These are phyloP conservation scores for Coemansia sp. DNA, from an alignment of 192 early-diverging fungal genomes.

Conservation along the genomic window DNA sequence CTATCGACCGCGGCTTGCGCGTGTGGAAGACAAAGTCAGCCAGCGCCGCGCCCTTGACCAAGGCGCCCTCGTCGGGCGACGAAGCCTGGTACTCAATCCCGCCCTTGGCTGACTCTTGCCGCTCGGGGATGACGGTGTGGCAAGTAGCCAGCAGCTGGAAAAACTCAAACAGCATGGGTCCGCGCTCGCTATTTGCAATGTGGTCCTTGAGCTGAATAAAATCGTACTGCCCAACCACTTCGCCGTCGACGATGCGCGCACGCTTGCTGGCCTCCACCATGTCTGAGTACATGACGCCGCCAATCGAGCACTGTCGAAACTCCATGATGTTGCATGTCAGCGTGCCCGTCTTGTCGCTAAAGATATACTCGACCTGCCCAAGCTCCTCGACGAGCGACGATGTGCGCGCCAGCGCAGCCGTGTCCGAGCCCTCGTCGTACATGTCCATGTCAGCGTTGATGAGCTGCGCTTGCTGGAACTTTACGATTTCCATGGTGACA, in stretches of 20 bases:
- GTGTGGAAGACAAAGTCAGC: constrained; percentile 78
- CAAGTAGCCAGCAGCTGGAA: constrained; percentile 83
- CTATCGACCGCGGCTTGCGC: constrained; percentile 64
- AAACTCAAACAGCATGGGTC: constrained; percentile 69
- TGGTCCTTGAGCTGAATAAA: constrained; percentile 64
- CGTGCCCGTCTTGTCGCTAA: constrained; percentile 97
- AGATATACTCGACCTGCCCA: constrained; percentile 94
- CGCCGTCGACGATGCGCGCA: constrained; percentile 54
- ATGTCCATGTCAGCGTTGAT: constrained; percentile 88
- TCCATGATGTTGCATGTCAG: constrained; percentile 97
- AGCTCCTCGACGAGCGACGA: constrained; percentile 91
- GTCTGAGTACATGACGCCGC: constrained; percentile 77
- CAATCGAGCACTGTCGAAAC: constrained; percentile 87
- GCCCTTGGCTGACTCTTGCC: constrained; percentile 63
- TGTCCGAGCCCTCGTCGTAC: constrained; percentile 78
- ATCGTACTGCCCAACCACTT: constrained; percentile 43
- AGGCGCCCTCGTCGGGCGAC: constrained; percentile 91
- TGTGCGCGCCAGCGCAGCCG: constrained; percentile 73
- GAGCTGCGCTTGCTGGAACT: constrained; percentile 87
- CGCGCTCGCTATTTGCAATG: constrained; percentile 52
- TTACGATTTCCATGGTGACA: constrained; percentile 90
- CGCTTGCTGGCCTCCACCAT: constrained; percentile 85
- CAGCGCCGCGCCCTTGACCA: constrained; percentile 81
- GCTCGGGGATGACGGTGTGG: constrained; percentile 74
- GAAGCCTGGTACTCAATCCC: constrained; percentile 84